phyloP scores from a whole-genome alignment of 2,329 filamentous ascomycete genomes.

The Colletotrichum tropicale region DNA sequence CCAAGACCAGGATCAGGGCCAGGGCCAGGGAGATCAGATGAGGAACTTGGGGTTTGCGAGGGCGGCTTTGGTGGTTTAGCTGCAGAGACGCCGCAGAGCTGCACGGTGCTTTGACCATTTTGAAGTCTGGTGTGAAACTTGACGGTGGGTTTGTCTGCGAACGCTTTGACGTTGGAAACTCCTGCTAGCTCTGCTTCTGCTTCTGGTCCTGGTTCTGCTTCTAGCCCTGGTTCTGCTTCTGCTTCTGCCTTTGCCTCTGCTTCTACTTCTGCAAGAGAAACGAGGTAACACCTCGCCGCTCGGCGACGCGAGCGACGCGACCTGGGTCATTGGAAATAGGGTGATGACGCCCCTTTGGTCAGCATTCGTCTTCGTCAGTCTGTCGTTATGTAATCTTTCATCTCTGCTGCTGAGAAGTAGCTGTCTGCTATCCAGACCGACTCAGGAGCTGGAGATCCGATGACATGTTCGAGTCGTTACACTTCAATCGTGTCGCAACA shows the following conservation, averaged over 20 bases:
- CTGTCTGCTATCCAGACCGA: not conserved
- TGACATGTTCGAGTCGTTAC: not conserved
- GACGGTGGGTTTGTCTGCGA: conserved; percentile 10
- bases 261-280: not conserved
- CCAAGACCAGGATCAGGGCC: not conserved
- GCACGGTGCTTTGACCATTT: conserved; percentile 16
- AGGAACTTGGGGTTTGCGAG: conserved; percentile 12
- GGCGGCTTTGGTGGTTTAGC: not conserved
- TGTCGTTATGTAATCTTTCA: not conserved
- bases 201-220: not conserved
- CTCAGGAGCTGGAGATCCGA: not conserved
- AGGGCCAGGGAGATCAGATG: conserved; percentile 12
- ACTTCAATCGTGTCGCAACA: not conserved
- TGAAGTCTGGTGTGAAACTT: conserved; percentile 16
- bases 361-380: not conserved
- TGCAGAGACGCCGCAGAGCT: not conserved
- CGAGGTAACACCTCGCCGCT: not conserved
- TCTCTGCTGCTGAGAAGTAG: not conserved
- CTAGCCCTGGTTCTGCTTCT: too few relatives aligned
- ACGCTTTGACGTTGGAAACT: conserved; percentile 14
- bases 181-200: not conserved
- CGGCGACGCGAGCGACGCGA: not conserved
- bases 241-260: not conserved
- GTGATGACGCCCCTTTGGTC: not conserved
- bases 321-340: not conserved